Evolutionary conservation across 108 stramenopile species (phyloP).

Genomic region (Mayamaea pseudoterrestris): DNA sequence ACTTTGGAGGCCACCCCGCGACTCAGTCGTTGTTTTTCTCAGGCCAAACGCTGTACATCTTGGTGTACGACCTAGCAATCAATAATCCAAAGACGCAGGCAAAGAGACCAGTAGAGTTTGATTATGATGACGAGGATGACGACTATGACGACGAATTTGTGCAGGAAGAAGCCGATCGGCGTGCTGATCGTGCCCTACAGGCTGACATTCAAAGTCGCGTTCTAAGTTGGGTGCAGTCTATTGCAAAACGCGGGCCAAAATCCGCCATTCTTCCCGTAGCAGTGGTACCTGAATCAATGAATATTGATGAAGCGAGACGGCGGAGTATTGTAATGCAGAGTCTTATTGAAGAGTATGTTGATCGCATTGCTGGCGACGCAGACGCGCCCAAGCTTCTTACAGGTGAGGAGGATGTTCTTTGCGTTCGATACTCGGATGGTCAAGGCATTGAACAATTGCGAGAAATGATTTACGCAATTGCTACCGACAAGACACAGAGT

Average conservation of each 20-base stretch:
- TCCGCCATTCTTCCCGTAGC: slow-evolving; percentile 70
- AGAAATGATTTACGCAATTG: slow-evolving; percentile 28
- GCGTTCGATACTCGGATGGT: slow-evolving; percentile 17
- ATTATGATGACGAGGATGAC: slow-evolving; percentile 20
- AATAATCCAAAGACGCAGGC: slow-evolving; percentile 14
- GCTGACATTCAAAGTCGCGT: slow-evolving; percentile 63
- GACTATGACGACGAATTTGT: slow-evolving; percentile 31
- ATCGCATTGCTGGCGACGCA: slow-evolving; percentile 2
- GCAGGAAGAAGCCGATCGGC: slow-evolving; percentile 28
- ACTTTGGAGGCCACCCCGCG: slow-evolving; percentile 41
- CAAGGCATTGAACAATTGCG: slow-evolving; percentile 25
- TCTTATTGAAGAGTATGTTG: slow-evolving; percentile 32
- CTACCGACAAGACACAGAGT: slow-evolving; percentile 17
- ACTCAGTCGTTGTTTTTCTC: slow-evolving; percentile 78
- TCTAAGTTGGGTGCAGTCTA: slow-evolving; percentile 60
- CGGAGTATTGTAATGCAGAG: slow-evolving; percentile 38
- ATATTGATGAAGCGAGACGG: slow-evolving; percentile 20
- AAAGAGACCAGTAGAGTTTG: slow-evolving; percentile 2
- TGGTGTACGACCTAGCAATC: slow-evolving; percentile 69
- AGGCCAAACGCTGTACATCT: slow-evolving; percentile 43
- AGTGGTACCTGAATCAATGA: slow-evolving; percentile 30
- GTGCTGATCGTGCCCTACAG: slow-evolving; percentile 43
- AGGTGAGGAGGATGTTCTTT: slow-evolving; percentile 15
- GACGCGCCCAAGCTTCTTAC: slow-evolving; percentile 18
- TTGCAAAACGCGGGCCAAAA: slow-evolving; percentile 34